Percentiles rank a stretch among this genome's conserved stretches.
phyloP scores from a whole-genome alignment of 2,329 filamentous ascomycete species.

The Nemania sp. region DNA sequence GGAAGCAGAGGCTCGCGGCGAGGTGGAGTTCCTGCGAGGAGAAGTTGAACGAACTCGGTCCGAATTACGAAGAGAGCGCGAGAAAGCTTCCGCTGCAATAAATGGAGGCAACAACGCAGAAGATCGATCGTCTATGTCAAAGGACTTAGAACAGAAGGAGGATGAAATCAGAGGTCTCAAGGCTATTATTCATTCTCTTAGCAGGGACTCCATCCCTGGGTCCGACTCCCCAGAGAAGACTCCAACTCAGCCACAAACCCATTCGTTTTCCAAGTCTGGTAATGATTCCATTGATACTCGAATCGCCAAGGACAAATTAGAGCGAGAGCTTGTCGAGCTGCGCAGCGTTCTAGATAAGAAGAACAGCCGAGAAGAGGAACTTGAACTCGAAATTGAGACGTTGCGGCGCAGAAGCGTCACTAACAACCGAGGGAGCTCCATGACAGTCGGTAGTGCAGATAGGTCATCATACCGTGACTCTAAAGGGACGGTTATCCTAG shows the following conservation, averaged over 20 bases:
- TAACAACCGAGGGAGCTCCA: conserved; percentile 64
- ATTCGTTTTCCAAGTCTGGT: conserved; percentile 56
- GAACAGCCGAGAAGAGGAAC: conserved; percentile 79
- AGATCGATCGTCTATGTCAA: conserved; percentile 65
- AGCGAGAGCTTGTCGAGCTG: conserved; percentile 83
- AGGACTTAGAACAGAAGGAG: conserved; percentile 92
- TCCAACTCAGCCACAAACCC: conserved; percentile 48
- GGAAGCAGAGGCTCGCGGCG: conserved; percentile 93
- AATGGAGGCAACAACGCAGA: conserved; percentile 59
- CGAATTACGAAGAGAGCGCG: conserved; percentile 87
- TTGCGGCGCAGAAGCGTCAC: conserved; percentile 63
- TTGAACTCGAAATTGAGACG: conserved; percentile 82
- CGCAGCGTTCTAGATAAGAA: conserved; percentile 80
- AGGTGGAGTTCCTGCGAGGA: conserved; percentile 94
- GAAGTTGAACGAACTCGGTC: conserved; percentile 93
- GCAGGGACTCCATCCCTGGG: conserved; percentile 74
- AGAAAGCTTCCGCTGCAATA: conserved; percentile 76
- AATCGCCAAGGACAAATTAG: conserved; percentile 74
- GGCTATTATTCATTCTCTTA: conserved; percentile 96
- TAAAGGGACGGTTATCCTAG: conserved; percentile 72
- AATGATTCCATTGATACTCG: conserved; percentile 67
- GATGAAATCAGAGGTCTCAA: conserved; percentile 98
- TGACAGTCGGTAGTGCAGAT: conserved; percentile 63
- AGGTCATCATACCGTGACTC: conserved; percentile 74
- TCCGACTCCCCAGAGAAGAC: conserved; percentile 53